These are phyloP conservation scores for Ceraceosorus bombacis DNA, from an alignment of 1,284 basidiomycete species.

Conservation along the genomic window DNA sequence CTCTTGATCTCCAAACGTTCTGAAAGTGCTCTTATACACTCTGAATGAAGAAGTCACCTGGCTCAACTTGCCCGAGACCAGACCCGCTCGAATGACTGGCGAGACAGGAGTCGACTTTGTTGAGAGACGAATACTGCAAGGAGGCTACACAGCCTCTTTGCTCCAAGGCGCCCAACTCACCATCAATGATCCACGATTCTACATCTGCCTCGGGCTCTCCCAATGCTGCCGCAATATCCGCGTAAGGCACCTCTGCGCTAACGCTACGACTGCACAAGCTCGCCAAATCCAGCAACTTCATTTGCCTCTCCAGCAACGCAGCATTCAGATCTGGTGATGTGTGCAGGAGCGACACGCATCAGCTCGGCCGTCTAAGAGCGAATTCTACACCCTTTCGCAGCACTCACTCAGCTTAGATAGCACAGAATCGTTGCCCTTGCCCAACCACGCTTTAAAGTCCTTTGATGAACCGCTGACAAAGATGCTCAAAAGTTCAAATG, in stretches of 20 bases:
- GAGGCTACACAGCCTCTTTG: neutral
- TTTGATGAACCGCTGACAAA: conserved; percentile 31
- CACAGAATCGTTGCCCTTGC: conserved; percentile 3
- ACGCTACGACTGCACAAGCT: conserved; percentile 37
- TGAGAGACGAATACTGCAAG: neutral
- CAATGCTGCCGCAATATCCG: conserved; percentile 28
- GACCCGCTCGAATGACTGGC: conserved; percentile 41
- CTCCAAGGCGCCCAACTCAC: neutral
- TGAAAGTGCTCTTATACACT: conserved; percentile 40
- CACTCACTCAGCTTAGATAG: conserved; percentile 21
- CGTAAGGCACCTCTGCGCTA: conserved; percentile 38
- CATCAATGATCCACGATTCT: conserved; percentile 47
- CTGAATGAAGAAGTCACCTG: conserved; percentile 42
- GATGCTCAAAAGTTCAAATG: conserved; percentile 38
- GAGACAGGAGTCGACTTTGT: neutral
- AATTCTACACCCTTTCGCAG: neutral
- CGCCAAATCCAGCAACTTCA: conserved; percentile 43
- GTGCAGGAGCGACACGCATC: no score
- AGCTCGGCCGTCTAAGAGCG: neutral
- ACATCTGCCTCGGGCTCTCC: conserved; percentile 32
- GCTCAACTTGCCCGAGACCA: conserved; percentile 42
- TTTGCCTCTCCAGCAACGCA: conserved; percentile 34
- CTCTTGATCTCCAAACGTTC: conserved; percentile 40
- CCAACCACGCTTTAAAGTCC: conserved; percentile 28
- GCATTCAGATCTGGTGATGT: conserved; percentile 10